phyloP scores from a whole-genome alignment of 2,329 filamentous ascomycete species.

The Colletotrichum caudatum region DNA sequence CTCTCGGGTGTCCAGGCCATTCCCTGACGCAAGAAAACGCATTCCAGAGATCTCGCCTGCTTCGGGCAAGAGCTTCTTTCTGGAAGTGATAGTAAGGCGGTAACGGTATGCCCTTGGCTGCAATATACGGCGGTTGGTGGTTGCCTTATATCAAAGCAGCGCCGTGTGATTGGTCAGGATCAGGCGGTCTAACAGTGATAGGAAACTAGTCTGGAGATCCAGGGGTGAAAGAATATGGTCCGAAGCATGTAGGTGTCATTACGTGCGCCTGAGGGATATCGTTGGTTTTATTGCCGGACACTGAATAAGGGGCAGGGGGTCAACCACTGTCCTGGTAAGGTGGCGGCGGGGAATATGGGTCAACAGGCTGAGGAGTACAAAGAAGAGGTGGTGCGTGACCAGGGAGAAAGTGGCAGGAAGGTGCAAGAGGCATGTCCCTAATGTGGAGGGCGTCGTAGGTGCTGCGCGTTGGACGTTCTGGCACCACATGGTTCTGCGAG shows the following conservation, averaged over 20 bases:
- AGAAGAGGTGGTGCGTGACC: neutral
- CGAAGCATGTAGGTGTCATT: slow-evolving; percentile 50
- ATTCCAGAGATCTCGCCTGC: slow-evolving; percentile 73
- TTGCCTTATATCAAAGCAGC: neutral
- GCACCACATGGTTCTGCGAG: slow-evolving; percentile 18
- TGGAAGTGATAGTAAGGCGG: slow-evolving; percentile 53
- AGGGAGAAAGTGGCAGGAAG: neutral
- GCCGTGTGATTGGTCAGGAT: neutral
- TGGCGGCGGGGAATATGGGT: neutral
- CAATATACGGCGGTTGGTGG: slow-evolving; percentile 4
- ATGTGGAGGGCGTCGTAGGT: neutral
- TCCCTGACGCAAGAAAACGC: slow-evolving; percentile 69
- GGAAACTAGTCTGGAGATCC: slow-evolving; percentile 1
- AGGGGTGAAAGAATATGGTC: neutral
- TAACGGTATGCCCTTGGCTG: neutral
- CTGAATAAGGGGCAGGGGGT: neutral
- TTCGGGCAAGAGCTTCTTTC: slow-evolving; percentile 65
- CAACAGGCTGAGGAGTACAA: neutral
- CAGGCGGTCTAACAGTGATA: neutral
- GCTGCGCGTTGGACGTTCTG: neutral
- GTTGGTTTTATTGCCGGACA: neutral
- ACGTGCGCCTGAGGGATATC: neutral
- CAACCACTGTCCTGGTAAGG: neutral
- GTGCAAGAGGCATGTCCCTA: neutral
- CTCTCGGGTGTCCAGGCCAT: slow-evolving; percentile 70